These are phyloP conservation scores for Nothophoma quercina DNA, from an alignment of 2,329 filamentous ascomycete genomes.

Conservation along the genomic window DNA sequence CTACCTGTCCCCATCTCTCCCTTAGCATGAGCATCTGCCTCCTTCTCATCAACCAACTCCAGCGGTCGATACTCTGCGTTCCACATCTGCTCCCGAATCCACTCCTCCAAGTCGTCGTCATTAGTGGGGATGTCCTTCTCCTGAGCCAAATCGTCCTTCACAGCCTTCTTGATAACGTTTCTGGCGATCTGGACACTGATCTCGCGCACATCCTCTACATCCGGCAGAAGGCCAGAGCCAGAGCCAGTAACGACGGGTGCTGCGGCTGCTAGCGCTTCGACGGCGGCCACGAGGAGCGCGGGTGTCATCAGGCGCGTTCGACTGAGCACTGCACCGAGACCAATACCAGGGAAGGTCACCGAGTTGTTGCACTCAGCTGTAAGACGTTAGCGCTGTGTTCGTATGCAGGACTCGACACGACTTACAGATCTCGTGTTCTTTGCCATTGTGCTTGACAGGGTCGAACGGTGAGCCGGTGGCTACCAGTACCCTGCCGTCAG, in stretches of 20 bases:
- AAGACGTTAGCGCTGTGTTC: conserved; percentile 8
- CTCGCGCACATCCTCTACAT: conserved; percentile 75
- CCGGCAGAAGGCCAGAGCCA: conserved; percentile 72
- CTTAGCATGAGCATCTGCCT: conserved; percentile 65
- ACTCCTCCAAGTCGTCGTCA: conserved; percentile 67
- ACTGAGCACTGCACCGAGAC: conserved; percentile 77
- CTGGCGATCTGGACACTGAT: conserved; percentile 81
- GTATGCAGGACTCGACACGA: conserved; percentile 33
- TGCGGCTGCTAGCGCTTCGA: conserved; percentile 73
- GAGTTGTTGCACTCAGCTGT: conserved; percentile 88
- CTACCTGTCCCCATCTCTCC: conserved; percentile 60
- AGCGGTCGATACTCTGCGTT: conserved; percentile 72
- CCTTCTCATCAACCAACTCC: conserved; percentile 60
- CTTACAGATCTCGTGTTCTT: conserved; percentile 63
- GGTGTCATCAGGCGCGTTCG: conserved; percentile 73
- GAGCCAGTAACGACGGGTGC: conserved; percentile 74
- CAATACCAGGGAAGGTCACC: conserved; percentile 85
- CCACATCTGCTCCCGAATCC: conserved; percentile 85
- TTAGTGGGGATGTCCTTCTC: conserved; percentile 69
- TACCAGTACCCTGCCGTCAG: conserved; percentile 76
- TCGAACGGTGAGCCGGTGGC: conserved; percentile 85
- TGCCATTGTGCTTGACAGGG: conserved; percentile 69
- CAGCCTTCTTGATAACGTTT: conserved; percentile 75
- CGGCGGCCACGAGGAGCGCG: conserved; percentile 82
- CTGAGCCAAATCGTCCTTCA: conserved; percentile 72